Conservation (phyloP, 257 asterid species). For the Ilex aquifolium region DNA sequence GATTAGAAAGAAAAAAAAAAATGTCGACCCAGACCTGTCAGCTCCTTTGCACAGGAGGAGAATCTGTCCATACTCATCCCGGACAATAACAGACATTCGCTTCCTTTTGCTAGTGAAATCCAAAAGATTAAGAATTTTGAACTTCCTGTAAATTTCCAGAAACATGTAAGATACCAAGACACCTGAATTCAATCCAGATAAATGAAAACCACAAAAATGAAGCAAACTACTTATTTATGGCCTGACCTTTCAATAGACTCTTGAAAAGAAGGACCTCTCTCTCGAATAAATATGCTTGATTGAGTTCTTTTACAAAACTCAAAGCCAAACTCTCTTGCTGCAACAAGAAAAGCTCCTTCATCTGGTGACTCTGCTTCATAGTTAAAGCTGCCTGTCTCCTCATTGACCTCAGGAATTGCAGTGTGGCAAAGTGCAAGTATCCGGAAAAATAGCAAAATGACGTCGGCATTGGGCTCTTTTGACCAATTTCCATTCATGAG, state of each 20-base stretch:
- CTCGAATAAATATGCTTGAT: conserved; percentile 60
- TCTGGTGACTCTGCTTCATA: conserved; percentile 97
- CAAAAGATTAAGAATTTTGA: conserved; percentile 76
- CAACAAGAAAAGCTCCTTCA: conserved; percentile 86
- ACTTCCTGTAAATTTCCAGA: conserved; percentile 56
- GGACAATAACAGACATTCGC: conserved; percentile 85
- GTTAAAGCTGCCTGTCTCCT: conserved; percentile 59
- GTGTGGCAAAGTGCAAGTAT: conserved; percentile 84
- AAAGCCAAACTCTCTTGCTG: conserved; percentile 95
- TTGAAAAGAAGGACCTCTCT: conserved; percentile 62
- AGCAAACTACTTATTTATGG: conserved; percentile 1
- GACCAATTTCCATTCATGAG: conserved; percentile 81
- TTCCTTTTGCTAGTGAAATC: conserved; percentile 97
- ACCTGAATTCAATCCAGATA: conserved; percentile 6
- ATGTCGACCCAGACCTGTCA: conserved; percentile 48
- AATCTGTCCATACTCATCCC: conserved; percentile 71
- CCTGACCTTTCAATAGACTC: conserved; percentile 72
- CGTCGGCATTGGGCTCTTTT: conserved; percentile 58
- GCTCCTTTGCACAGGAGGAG: conserved; percentile 94
- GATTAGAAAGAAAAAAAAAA: background rate
- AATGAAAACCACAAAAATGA: conserved; percentile 1
- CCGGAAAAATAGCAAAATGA: conserved; percentile 64
- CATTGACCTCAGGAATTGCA: conserved; percentile 83
- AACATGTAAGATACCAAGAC: conserved; percentile 3
- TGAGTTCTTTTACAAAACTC: conserved; percentile 88